Evolutionary conservation across 441 rosid species (phyloP), one percentile per base, ranked within the genome.

Genomic region (Croton setiger): DNA sequence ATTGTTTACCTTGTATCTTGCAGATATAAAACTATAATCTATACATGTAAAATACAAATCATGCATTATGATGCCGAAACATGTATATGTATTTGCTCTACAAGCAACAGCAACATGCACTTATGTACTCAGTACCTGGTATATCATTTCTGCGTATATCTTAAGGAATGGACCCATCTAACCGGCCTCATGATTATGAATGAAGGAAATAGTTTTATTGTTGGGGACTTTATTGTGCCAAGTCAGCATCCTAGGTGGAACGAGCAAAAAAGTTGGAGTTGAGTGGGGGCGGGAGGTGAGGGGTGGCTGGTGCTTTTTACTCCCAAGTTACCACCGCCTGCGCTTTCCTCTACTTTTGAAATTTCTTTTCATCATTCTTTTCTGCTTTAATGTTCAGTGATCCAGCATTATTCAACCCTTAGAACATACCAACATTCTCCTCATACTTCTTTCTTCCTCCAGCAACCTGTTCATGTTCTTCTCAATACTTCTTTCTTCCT

Each of bases 321-420:
- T 63, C 68, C 72, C 33, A 66, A 68, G 71, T 72, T 53, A 47
- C 54, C 64, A 64, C 61, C 71, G 62, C 71, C 74, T 66, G 58
- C 64, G 55, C 58, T 56, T 68, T 36, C 73, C 69, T 67, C 63
- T 61, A 51, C 66, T 72, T 71, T 71, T 71, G 72, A 67, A 67
- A n/a, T 61, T 61, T 67, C 64, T 67, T 72, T 76, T 58, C 60
- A 47, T 61, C 48, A 69, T 68, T 58, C 62, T 45, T 67, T 64
- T 43, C 27, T 47, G 11, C 68, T 76, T 64, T 72, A 70, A 58
- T 45, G 36, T 68, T 67, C 73, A 57, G 39, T 63, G 64, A 27
- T 69, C 70, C 64, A 59, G 15, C 73, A 68, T n/a, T 43, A 35
- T n/a, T 14, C 69, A 15, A 63, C 18, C 20, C 60, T 59, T 55